Evolutionary conservation across 2,329 filamentous ascomycete genomes (phyloP).

Genomic region (Cladosporium sp.): DNA sequence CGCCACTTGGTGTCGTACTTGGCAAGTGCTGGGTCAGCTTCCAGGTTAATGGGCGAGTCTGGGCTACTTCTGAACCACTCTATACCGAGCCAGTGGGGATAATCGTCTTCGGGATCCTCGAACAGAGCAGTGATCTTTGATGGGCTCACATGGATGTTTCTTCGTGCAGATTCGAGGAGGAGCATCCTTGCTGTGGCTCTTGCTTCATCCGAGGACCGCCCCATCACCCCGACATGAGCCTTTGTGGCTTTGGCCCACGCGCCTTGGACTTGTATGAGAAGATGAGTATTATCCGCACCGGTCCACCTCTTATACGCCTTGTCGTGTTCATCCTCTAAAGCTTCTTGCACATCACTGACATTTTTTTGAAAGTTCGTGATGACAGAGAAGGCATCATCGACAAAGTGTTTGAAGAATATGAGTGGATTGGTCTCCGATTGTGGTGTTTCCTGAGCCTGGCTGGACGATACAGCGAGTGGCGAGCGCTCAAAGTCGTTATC

Average conservation of each 20-base stretch:
- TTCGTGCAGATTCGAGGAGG: slow-evolving; percentile 29
- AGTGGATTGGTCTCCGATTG: slow-evolving; percentile 46
- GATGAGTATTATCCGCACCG: not conserved
- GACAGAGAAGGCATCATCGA: slow-evolving; percentile 59
- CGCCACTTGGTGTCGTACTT: slow-evolving; percentile 51
- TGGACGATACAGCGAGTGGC: not conserved
- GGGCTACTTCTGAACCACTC: slow-evolving; percentile 45
- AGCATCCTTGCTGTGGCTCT: slow-evolving; percentile 27
- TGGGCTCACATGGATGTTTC: slow-evolving; percentile 30
- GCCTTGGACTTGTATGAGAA: not conserved
- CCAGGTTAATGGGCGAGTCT: slow-evolving; percentile 59
- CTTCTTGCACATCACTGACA: not conserved
- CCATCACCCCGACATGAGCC: not conserved
- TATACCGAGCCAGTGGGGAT: slow-evolving; percentile 35
- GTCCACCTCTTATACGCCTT: slow-evolving; percentile 22
- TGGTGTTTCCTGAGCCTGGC: not conserved
- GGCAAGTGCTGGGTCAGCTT: slow-evolving; percentile 45
- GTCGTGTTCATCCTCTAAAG: not conserved
- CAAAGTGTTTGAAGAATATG: slow-evolving; percentile 62
- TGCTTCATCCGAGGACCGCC: slow-evolving; percentile 21
- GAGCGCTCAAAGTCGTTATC: not conserved
- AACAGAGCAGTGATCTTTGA: slow-evolving; percentile 34
- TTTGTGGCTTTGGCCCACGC: not conserved
- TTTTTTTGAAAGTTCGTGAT: not conserved
- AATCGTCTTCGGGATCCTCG: slow-evolving; percentile 25